Percentiles rank a stretch among this genome's conserved stretches.
These are phyloP conservation scores for Pseudogymnoascus sp. DNA, from an alignment of 2,329 filamentous ascomycete genomes.

Conservation along the genomic window DNA sequence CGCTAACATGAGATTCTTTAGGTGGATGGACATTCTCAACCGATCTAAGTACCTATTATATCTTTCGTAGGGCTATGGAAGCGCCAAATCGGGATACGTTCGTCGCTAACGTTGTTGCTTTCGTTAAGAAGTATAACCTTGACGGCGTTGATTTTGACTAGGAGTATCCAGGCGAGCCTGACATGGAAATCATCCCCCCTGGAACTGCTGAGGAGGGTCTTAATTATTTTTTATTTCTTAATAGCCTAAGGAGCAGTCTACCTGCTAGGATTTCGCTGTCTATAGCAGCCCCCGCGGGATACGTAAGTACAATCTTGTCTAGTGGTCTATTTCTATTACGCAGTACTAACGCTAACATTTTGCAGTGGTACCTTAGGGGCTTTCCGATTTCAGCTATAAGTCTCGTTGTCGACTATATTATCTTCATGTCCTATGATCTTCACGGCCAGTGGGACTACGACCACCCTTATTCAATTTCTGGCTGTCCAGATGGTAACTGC, in stretches of 20 bases:
- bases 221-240: slow-evolving; percentile 31
- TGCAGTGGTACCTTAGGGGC: slow-evolving; percentile 23
- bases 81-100: slow-evolving; percentile 29
- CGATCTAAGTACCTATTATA: slow-evolving; percentile 27
- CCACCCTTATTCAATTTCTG: slow-evolving; percentile 24
- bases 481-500: slow-evolving; percentile 27
- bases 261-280: slow-evolving; percentile 14
- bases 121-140: slow-evolving; percentile 28
- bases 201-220: slow-evolving; percentile 23
- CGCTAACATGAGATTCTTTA: slow-evolving; percentile 32
- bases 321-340: neutral
- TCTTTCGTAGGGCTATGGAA: slow-evolving; percentile 31
- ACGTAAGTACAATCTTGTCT: slow-evolving; percentile 8
- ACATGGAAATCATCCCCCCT: slow-evolving; percentile 30
- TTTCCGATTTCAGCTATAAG: slow-evolving; percentile 17
- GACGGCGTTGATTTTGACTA: slow-evolving; percentile 30
- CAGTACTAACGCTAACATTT: slow-evolving; percentile 11
- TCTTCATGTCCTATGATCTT: slow-evolving; percentile 25
- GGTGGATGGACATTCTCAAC: slow-evolving; percentile 41
- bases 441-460: slow-evolving; percentile 34
- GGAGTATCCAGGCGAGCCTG: slow-evolving; percentile 28
- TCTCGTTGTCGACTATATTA: slow-evolving; percentile 18
- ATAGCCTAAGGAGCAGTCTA: slow-evolving; percentile 21
- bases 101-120: slow-evolving; percentile 26
- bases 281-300: slow-evolving; percentile 25